Conservation (phyloP, 805 yeast species). For the Candida xyloterini region DNA sequence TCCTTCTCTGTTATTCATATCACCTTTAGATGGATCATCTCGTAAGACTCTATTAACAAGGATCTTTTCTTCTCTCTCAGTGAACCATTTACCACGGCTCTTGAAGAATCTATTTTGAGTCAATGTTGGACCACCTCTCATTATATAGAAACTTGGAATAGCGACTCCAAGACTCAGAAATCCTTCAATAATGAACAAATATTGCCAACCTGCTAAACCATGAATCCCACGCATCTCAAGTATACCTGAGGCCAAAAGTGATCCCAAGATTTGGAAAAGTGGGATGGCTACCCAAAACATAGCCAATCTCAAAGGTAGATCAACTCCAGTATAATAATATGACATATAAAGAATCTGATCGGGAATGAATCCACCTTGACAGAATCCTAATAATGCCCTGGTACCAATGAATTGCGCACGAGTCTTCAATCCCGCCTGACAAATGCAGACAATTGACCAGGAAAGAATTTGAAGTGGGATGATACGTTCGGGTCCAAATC, state of each 20-base stretch:
- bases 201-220: slow-evolving; percentile 57
- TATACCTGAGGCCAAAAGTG: slow-evolving; percentile 48
- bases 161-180: slow-evolving; percentile 53
- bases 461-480: slow-evolving; percentile 53
- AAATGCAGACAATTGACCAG: slow-evolving; percentile 56
- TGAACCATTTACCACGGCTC: slow-evolving; percentile 44
- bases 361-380: slow-evolving; percentile 69
- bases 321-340: slow-evolving; percentile 59
- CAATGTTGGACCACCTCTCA: slow-evolving; percentile 24
- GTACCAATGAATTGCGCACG: slow-evolving; percentile 44
- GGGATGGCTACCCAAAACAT: slow-evolving; percentile 58
- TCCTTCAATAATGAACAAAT: slow-evolving; percentile 68
- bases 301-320: slow-evolving; percentile 55
- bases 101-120: slow-evolving; percentile 30
- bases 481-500: slow-evolving; percentile 60
- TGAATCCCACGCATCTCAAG: slow-evolving; percentile 44
- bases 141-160: slow-evolving; percentile 27
- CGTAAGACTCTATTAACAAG: slow-evolving; percentile 54
- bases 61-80: slow-evolving; percentile 52
- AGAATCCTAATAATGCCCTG: slow-evolving; percentile 49
- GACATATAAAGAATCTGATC: slow-evolving; percentile 61
- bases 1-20: slow-evolving; percentile 54
- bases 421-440: slow-evolving; percentile 44
- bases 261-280: slow-evolving; percentile 41
- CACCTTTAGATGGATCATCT: slow-evolving; percentile 60